Evolutionary conservation across 306 rosid species (phyloP).

Genomic region (Amphicarpaea edgeworthii): DNA sequence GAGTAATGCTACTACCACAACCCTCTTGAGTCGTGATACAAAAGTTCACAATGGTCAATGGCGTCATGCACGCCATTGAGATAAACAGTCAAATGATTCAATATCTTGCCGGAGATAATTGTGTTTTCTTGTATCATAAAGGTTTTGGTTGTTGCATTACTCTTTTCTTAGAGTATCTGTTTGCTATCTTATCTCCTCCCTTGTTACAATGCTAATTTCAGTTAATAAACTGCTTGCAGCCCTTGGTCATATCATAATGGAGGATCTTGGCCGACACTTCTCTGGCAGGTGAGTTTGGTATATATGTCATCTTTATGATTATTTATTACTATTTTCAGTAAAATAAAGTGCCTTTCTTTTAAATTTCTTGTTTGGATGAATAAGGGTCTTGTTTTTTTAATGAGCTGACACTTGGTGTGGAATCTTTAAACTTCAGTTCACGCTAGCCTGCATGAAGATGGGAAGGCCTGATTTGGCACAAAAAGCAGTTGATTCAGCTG

Average conservation of each 20-base stretch:
- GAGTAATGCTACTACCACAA: conserved; percentile 27
- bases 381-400: conserved; percentile 1
- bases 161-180: not conserved
- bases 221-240: conserved; percentile 56
- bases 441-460: conserved; percentile 97
- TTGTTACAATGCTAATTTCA: conserved; percentile 25
- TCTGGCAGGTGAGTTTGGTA: conserved; percentile 83
- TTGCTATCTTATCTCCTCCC: conserved; percentile 1
- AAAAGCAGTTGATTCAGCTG: conserved; percentile 83
- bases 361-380: not conserved
- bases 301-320: conserved; percentile 18
- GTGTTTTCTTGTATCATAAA: conserved; percentile 1
- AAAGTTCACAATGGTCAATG: not conserved
- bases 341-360: not conserved
- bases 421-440: conserved; percentile 68
- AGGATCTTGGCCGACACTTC: conserved; percentile 94
- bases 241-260: conserved; percentile 98
- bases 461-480: conserved; percentile 80
- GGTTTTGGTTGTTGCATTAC: conserved; percentile 17
- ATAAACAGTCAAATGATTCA: conserved; percentile 33
- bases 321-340: not conserved
- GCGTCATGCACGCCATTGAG: not conserved
- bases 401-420: conserved; percentile 36
- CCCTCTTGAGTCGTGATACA: not conserved
- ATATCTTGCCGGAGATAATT: not conserved